Conservation (phyloP, 1,284 basidiomycete genomes). For the Apiotrichum laibachii region DNA sequence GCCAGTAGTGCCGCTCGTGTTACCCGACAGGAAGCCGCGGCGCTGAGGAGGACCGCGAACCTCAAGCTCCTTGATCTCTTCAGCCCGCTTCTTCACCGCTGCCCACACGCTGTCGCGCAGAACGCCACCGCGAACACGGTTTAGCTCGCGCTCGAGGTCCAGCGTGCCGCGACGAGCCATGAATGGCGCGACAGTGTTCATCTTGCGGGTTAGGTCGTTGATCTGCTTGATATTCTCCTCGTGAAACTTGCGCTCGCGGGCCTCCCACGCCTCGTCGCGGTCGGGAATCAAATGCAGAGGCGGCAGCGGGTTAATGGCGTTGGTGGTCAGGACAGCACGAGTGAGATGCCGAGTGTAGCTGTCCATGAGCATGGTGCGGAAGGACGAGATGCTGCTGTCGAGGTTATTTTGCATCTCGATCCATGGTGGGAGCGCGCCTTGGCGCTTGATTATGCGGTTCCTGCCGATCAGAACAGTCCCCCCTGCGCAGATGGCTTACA, state of each 20-base stretch:
- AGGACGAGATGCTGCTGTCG: slow-evolving; percentile 60
- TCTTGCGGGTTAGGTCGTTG: slow-evolving; percentile 70
- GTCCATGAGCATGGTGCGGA: slow-evolving; percentile 60
- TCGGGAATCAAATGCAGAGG: slow-evolving; percentile 55
- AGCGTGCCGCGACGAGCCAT: slow-evolving; percentile 65
- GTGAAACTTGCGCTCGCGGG: slow-evolving; percentile 67
- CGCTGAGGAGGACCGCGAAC: background rate
- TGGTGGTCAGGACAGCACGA: slow-evolving; percentile 57
- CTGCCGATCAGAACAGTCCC: slow-evolving; percentile 15
- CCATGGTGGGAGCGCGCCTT: slow-evolving; percentile 86
- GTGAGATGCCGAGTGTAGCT: slow-evolving; percentile 59
- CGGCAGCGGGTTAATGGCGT: slow-evolving; percentile 48
- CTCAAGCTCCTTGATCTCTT: slow-evolving; percentile 10
- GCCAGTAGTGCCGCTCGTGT: background rate
- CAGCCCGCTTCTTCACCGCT: slow-evolving; percentile 30
- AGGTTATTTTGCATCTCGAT: slow-evolving; percentile 75
- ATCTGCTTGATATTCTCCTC: slow-evolving; percentile 65
- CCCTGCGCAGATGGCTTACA: slow-evolving; percentile 42
- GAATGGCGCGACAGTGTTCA: slow-evolving; percentile 75
- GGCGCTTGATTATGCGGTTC: slow-evolving; percentile 82
- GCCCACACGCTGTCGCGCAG: slow-evolving; percentile 39
- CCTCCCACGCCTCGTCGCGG: slow-evolving; percentile 72
- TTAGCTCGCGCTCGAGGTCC: slow-evolving; percentile 60
- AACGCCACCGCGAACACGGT: slow-evolving; percentile 58
- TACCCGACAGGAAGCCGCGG: slow-evolving; percentile 5